Base-by-base conservation (phyloP, 306 rosid genomes). In the Prunus armeniaca region DNA sequence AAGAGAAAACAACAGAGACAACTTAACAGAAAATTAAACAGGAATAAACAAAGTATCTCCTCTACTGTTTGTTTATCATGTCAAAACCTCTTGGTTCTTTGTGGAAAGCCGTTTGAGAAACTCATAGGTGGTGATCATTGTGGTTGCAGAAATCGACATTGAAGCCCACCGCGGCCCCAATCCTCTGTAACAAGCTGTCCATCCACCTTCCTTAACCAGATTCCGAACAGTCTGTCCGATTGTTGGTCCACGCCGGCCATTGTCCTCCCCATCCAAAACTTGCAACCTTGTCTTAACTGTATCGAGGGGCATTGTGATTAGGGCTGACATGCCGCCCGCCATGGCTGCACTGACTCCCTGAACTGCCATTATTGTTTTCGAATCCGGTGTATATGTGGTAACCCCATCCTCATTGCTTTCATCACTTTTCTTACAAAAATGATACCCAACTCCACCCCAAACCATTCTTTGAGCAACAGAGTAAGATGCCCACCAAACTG, bases 91-190 rank as follows among this genome's bases (percentile, higher is more conserved):
- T 72, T 82, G 93, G 75, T 66, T 86, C 87, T 91, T 93, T 0
- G 98, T 80, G 19, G 98, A 93, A 43, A 93, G 82, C 67, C 98
- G 90, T 69, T 93, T 93, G 66, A 93, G 90, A 50, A 93, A 85
- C 89, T 93, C 98, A 61, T 93, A 93, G 49, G 98, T 91, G 54
- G 98, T 93, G 90, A 93, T 93, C 96, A 93, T 93, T 55, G 96
- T 93, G 10, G 98, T 93, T 27, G 98, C 98, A 72, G 98, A 93
- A 84, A 93, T 76, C 2, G 98, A 91, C 96, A 91, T 91, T 6
- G 96, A 89, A 46, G 94, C 95, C 87, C 98, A 93, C 12, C 98
- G 82, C 9, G 95, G 96, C 76, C 95, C 98, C 84, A 93, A 81
- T 12, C 98, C 98, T 89, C 91, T 81, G 76, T 91, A 93, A 83